These are phyloP conservation scores for Pulveroboletus sp. DNA, from an alignment of 768 basidiomycete species.

Conservation along the genomic window DNA sequence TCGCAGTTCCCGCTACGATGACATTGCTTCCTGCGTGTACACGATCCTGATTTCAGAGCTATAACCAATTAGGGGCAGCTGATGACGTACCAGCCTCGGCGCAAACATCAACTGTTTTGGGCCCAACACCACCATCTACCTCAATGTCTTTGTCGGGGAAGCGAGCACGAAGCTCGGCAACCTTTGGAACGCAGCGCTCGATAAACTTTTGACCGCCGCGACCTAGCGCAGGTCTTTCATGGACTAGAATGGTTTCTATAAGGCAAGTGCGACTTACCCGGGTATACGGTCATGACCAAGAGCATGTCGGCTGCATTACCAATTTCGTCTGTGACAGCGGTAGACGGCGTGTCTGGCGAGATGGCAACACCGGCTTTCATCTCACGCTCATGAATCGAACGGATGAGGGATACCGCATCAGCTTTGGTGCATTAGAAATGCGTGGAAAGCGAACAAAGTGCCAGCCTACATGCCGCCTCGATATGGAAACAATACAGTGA, in stretches of 20 bases:
- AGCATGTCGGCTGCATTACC: constrained; percentile 89
- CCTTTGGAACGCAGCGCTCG: constrained; percentile 89
- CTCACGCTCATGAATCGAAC: constrained; percentile 71
- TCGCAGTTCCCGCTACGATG: constrained; percentile 95
- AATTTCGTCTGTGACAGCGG: constrained; percentile 82
- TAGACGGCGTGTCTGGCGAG: constrained; percentile 90
- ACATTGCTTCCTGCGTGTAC: constrained; percentile 82
- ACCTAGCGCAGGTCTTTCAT: constrained; percentile 41
- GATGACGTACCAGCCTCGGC: constrained; percentile 73
- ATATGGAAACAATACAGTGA: constrained; percentile 95
- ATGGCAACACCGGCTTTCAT: constrained; percentile 98
- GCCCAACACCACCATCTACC: constrained; percentile 97
- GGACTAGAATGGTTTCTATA: background rate
- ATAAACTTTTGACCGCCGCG: constrained; percentile 97
- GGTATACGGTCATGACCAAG: constrained; percentile 97
- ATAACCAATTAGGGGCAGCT: background rate
- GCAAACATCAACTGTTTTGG: constrained; percentile 82
- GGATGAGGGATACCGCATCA: constrained; percentile 73
- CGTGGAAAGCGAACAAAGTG: background rate
- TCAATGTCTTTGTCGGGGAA: constrained; percentile 97
- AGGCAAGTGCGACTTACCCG: constrained; percentile 48
- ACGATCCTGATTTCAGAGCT: background rate
- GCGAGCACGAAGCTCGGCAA: constrained; percentile 81
- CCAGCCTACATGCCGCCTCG: constrained; percentile 78
- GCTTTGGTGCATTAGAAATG: constrained; percentile 39